Base-by-base conservation (phyloP, 2,329 filamentous ascomycete species). In the Colletotrichum sp. region DNA sequence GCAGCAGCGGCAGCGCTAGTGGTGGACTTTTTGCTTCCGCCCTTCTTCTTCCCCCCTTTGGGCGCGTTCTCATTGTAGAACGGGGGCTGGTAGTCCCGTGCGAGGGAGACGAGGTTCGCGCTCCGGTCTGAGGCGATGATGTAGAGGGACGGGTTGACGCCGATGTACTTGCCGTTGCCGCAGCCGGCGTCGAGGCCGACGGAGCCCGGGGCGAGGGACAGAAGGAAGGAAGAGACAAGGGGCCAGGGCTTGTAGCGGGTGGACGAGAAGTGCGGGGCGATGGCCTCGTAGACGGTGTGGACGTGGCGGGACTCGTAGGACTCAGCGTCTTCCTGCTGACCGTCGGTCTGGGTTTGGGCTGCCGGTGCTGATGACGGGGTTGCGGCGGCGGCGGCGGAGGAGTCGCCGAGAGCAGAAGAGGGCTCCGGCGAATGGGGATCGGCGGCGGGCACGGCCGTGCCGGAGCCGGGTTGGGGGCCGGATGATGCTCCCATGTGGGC, bases 101-200 rank as follows among this genome's bases (percentile, higher is more conserved):
- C 90, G 69, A 92, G 87, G 44, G 84, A 83, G 65, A 89, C 87
- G 39, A 92, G 88, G 72, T 89, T 86, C 28, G 87, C 88, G 80
- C 92, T 98, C 88, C 95, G 92, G 87, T 99, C 97, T 72, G 94
- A 96, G 73, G 93, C 96, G 75, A 99, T 84, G 70, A 98, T 93
- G 86, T 95, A 96, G 65, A 98, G 86, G 80, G 91, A 86, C 26
- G 89, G 90, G 85, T 98, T 98, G 73, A 98, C 94, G 76, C 90
- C 88, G 76, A 99, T 88, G 84, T 99, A 98, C 88, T 99, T 99
- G 79, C 97, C 97, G 86, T 99, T 99, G 75, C 97, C 97, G 85
- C 97, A 99, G 76, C 97, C 97, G 72, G 99, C 90, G 85, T 99
- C 97, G 36, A 98, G 89, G 12, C 97, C 97, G 72, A 99, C 86